A percentile compares a stretch with the other conserved stretches of the same genome.
These are phyloP conservation scores for Pseudogymnoascus sp. DNA, from an alignment of 2,329 filamentous ascomycete genomes.

Conservation along the genomic window DNA sequence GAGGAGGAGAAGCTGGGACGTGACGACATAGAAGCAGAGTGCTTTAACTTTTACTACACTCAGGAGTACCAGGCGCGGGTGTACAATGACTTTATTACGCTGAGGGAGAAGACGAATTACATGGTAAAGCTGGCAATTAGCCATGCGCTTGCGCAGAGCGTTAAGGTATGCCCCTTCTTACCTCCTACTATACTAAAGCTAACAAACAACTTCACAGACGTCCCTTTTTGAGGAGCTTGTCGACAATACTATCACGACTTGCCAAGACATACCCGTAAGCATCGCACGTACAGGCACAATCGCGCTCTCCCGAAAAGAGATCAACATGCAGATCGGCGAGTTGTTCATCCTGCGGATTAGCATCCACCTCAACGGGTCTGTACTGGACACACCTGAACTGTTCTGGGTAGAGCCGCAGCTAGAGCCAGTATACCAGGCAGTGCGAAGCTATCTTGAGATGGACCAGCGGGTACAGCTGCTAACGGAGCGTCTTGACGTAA, in stretches of 20 bases:
- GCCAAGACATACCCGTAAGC: constrained; percentile 85
- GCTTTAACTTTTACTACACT: constrained; percentile 99
- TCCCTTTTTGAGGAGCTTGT: constrained; percentile 94
- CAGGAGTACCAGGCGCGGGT: constrained; percentile 95
- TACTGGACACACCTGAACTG: constrained; percentile 91
- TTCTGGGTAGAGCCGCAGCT: constrained; percentile 98
- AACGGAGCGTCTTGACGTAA: constrained; percentile 85
- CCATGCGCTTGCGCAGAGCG: constrained; percentile 88
- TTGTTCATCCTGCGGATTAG: constrained; percentile 96
- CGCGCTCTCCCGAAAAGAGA: constrained; percentile 75
- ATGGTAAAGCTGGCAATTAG: constrained; percentile 98
- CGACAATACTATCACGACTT: constrained; percentile 84
- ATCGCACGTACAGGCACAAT: constrained; percentile 92
- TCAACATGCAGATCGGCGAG: constrained; percentile 99
- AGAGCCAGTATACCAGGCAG: constrained; percentile 92
- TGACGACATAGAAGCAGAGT: constrained; percentile 89
- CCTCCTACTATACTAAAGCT: neutral
- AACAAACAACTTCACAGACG: constrained; percentile 45
- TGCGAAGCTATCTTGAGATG: constrained; percentile 94
- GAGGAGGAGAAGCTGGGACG: constrained; percentile 81
- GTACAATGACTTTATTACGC: constrained; percentile 97
- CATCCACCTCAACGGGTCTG: constrained; percentile 93
- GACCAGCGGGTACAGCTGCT: constrained; percentile 85
- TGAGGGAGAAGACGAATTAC: constrained; percentile 90
- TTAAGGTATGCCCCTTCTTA: constrained; percentile 53